Evolutionary conservation across 148 eudicot genomes (phyloP), one percentile per base, ranked within the genome.

Genomic region (Rhododendron henanense): DNA sequence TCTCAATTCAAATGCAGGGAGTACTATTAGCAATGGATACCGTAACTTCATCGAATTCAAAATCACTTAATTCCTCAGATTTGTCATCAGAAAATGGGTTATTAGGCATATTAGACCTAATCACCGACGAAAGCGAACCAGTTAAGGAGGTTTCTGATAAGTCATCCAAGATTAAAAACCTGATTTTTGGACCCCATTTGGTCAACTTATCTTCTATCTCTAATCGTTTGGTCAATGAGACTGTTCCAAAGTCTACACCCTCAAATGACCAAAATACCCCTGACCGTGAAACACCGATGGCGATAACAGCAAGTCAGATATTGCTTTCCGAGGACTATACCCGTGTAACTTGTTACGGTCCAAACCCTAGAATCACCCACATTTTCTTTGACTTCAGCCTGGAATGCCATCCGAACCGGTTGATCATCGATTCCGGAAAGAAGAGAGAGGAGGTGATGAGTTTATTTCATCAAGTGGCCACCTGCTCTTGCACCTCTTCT

Each of bases 351-450:
- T 53, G 23, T 28, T 18, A 81, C 15, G 83, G 83, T 31, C 67
- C 83, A 31, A 53, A 51, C 83, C 83, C 63, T 28, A 81, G 55
- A 81, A 53, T 33, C 11, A 81, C 67, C 21, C 83, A 53, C n/a
- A 28, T 28, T 81, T 81, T 51, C 65, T 16, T 10, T 81, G 83
- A 31, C n/a, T 81, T 53, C 9, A 81, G 41, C 19, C 3, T 81
- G 65, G 83, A 81, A 53, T 81, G 44, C 55, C 23, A 31, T 33
- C 67, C 65, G 15, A 3, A 79, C 13, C 23, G 13, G 33, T 48
- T 48, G 57, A 25, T 79, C 28, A 48, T 79, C 0, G 28, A 8
- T 48, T 79, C 3, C 15, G 83, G 25, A 35, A 53, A 81, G 83
- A 81, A 33, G 23, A 81, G 28, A 81, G 65, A 28, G 28, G 7